phyloP scores from a whole-genome alignment of 257 asterid genomes.

The Orobanche coerulescens region DNA sequence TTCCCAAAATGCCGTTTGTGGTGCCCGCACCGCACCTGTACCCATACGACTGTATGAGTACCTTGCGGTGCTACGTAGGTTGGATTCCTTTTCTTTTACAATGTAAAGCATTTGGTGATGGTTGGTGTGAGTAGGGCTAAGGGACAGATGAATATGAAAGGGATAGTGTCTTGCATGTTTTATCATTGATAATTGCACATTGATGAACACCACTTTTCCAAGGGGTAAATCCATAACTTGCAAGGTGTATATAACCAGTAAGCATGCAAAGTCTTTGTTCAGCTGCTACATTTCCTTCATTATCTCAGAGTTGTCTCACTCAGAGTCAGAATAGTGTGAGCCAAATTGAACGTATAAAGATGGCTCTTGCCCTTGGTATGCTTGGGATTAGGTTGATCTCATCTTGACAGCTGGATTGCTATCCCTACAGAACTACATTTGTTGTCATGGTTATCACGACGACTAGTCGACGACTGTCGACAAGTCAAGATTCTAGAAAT shows the following conservation, averaged over 20 bases:
- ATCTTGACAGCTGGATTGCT: neutral
- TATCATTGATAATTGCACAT: neutral
- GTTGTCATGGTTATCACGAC: too few species aligned
- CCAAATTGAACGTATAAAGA: neutral
- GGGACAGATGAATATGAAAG: neutral
- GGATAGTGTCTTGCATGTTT: neutral
- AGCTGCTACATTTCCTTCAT: conserved; percentile 5
- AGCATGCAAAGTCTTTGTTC: neutral
- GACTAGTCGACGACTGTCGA: too few species aligned
- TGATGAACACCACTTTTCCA: neutral
- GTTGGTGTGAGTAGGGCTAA: neutral
- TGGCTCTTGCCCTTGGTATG: neutral
- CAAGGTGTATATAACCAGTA: neutral
- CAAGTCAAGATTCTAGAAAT: too few species aligned
- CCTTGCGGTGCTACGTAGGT: too few species aligned
- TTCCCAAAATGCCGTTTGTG: too few species aligned
- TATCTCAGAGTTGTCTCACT: neutral
- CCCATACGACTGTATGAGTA: too few species aligned
- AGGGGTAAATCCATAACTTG: neutral
- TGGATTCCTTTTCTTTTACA: neutral
- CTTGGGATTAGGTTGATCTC: neutral
- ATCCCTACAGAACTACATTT: conserved; percentile 11
- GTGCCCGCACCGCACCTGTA: too few species aligned
- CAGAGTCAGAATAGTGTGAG: neutral
- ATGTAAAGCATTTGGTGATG: neutral